Evolutionary conservation across 31 red algal genomes (phyloP).

Genomic region (Bonnemaisonia californica): DNA sequence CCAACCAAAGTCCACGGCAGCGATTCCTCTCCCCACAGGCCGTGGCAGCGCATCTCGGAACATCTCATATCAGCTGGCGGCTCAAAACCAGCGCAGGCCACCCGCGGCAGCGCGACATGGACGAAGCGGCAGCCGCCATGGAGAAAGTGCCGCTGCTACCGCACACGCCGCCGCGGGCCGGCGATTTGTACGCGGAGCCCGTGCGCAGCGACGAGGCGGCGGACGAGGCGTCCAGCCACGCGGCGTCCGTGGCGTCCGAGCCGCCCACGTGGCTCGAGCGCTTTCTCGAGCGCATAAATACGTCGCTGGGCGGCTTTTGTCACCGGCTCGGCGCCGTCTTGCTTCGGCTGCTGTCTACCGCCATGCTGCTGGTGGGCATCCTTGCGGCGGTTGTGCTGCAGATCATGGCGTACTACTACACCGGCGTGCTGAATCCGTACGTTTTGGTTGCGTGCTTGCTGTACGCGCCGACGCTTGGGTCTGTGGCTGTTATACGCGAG

Average conservation of each 20-base stretch:
- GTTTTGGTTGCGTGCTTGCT: constrained; percentile 33
- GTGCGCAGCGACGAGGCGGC: background rate
- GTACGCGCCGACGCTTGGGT: constrained; percentile 29
- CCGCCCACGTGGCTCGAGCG: constrained; percentile 19
- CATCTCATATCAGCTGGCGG: too few species aligned
- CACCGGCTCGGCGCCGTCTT: constrained; percentile 35
- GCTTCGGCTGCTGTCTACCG: constrained; percentile 40
- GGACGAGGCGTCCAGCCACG: background rate
- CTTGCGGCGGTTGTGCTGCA: constrained; percentile 38
- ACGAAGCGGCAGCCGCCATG: background rate
- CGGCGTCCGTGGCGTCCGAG: background rate
- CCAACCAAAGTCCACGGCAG: too few species aligned
- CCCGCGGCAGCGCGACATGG: background rate
- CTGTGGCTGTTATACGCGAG: constrained; percentile 42
- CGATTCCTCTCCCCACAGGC: too few species aligned
- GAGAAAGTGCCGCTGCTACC: background rate
- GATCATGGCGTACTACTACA: constrained; percentile 52
- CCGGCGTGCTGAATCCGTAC: constrained; percentile 37
- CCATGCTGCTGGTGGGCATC: constrained; percentile 39
- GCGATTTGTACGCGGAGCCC: background rate
- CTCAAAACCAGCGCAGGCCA: too few species aligned
- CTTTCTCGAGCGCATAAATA: constrained; percentile 27
- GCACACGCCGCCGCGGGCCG: too few species aligned
- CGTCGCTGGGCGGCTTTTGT: constrained; percentile 20
- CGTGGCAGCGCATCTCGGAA: too few species aligned